phyloP scores from a whole-genome alignment of 805 yeast species.

The Candida caryicola region DNA sequence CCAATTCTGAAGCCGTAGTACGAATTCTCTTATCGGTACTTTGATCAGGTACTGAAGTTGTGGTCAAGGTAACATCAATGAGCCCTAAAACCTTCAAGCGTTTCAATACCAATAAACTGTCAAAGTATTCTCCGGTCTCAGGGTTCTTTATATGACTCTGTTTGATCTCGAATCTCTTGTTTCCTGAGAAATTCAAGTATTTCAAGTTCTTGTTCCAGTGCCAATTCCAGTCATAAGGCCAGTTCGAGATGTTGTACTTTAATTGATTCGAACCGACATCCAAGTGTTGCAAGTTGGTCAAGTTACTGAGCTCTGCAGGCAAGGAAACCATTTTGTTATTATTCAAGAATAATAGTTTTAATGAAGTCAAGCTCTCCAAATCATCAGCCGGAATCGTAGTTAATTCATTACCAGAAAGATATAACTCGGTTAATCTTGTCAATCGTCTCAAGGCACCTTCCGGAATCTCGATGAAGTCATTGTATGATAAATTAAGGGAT shows the following conservation, averaged over 20 bases:
- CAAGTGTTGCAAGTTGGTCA: constrained; percentile 59
- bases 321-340: constrained; percentile 81
- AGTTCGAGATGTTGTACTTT: constrained; percentile 88
- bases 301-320: constrained; percentile 82
- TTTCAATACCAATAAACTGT: constrained; percentile 59
- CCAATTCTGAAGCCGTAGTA: constrained; percentile 79
- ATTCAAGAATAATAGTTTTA: constrained; percentile 67
- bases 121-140: constrained; percentile 61
- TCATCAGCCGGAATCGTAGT: constrained; percentile 84
- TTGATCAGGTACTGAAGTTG: constrained; percentile 91
- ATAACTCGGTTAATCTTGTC: constrained; percentile 58
- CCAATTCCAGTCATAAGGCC: constrained; percentile 99
- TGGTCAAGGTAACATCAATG: constrained; percentile 92
- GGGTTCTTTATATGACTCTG: constrained; percentile 56
- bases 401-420: constrained; percentile 79
- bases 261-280: constrained; percentile 91
- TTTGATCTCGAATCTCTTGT: constrained; percentile 85
- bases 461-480: constrained; percentile 80
- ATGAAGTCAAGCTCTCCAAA: constrained; percentile 55
- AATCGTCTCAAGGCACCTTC: constrained; percentile 62
- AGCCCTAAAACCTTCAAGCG: constrained; percentile 74
- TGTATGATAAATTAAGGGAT: constrained; percentile 75
- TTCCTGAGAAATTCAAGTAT: constrained; percentile 88
- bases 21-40: constrained; percentile 78
- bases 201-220: constrained; percentile 71